These are phyloP conservation scores for Rhododendron molle DNA, from an alignment of 148 eudicot genomes.

Conservation along the genomic window DNA sequence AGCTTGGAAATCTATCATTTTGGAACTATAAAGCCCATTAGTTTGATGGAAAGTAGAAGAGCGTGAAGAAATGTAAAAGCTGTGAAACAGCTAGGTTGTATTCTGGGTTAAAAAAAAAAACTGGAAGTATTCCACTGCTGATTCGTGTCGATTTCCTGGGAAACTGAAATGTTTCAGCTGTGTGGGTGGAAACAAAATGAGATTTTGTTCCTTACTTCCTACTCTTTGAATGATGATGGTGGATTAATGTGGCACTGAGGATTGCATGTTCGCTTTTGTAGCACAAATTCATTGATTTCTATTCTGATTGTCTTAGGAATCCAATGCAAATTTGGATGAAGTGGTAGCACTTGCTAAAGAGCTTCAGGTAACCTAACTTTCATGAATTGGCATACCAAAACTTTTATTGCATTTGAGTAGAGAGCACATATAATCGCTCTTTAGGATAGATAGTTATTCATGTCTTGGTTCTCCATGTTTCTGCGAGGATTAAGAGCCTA, in stretches of 20 bases:
- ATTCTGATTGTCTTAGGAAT: constrained; percentile 47
- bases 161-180: not conserved
- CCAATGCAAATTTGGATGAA: constrained; percentile 90
- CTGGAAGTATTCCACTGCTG: not conserved
- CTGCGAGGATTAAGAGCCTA: not conserved
- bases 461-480: not conserved
- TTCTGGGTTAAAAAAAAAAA: not conserved
- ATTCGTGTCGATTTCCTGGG: not conserved
- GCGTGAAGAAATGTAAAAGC: not conserved
- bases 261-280: not conserved
- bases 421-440: not conserved
- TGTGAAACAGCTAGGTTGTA: not conserved
- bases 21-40: not conserved
- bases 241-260: not conserved
- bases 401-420: not conserved
- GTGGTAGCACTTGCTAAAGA: constrained; percentile 86
- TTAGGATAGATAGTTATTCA: not conserved
- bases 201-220: not conserved
- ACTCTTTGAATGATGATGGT: not conserved
- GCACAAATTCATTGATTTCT: not conserved
- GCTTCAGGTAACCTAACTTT: constrained; percentile 52
- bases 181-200: not conserved
- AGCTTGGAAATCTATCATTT: not conserved
- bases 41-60: not conserved
- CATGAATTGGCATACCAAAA: not conserved